Percentiles rank a stretch among this genome's conserved stretches.
These are phyloP conservation scores for Kalmanozyma brasiliensis DNA, from an alignment of 1,284 basidiomycete genomes.

Conservation along the genomic window DNA sequence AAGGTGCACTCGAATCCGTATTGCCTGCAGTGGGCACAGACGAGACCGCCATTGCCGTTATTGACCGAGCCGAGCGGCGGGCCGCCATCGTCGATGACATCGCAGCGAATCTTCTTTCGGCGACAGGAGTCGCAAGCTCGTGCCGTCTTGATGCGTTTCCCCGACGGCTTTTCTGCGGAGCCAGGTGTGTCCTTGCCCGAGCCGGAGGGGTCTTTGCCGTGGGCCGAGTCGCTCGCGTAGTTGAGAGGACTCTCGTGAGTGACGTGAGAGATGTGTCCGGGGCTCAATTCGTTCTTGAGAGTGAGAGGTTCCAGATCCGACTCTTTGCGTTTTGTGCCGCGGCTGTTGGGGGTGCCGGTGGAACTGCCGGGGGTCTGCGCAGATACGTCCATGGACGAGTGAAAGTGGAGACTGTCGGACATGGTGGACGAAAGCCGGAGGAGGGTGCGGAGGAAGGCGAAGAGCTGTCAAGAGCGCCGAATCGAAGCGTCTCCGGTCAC, in stretches of 20 bases:
- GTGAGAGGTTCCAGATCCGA: conserved; percentile 24
- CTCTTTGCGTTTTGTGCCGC: conserved; percentile 38
- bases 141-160: conserved; percentile 86
- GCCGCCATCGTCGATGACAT: conserved; percentile 64
- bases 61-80: conserved; percentile 48
- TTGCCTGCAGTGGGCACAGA: conserved; percentile 56
- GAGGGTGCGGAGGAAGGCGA: not conserved
- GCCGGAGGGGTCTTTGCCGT: conserved; percentile 16
- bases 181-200: conserved; percentile 14
- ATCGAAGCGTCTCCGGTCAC: no score
- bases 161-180: conserved; percentile 35
- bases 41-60: conserved; percentile 56
- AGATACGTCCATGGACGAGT: conserved; percentile 7
- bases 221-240: conserved; percentile 21
- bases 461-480: no score
- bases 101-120: conserved; percentile 86
- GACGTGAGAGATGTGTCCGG: conserved; percentile 1
- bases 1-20: conserved; percentile 71
- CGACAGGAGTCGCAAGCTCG: conserved; percentile 91
- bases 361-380: conserved; percentile 30
- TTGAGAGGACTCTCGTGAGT: conserved; percentile 28
- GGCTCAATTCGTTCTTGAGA: conserved; percentile 28
- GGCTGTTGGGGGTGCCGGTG: conserved; percentile 32
- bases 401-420: conserved; percentile 11
- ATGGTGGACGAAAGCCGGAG: conserved; percentile 8